Conservation (phyloP, 2,329 filamentous ascomycete genomes). For the Arthroderma uncinatum region DNA sequence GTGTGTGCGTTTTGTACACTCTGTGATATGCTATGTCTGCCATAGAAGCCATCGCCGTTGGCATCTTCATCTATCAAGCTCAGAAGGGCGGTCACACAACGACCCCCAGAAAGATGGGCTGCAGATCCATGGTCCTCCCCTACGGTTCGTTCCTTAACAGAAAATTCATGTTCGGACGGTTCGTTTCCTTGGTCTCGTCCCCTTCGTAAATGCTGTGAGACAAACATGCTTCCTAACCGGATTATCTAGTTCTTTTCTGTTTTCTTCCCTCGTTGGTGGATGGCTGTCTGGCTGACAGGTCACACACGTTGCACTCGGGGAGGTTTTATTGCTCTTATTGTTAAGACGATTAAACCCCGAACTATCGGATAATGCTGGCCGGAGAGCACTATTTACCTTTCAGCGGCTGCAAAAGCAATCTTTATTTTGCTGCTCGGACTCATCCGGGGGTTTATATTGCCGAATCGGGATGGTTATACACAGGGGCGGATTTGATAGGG, state of each 20-base stretch:
- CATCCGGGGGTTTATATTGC: neutral
- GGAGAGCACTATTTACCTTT: neutral
- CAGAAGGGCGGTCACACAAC: neutral
- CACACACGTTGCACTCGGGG: neutral
- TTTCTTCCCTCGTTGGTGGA: neutral
- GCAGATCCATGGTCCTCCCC: slow-evolving; percentile 2
- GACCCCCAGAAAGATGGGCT: neutral
- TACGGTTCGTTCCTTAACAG: neutral
- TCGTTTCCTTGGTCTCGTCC: neutral
- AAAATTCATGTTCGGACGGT: neutral
- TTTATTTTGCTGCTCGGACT: neutral
- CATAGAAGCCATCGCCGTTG: neutral
- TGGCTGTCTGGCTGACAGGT: slow-evolving; percentile 4
- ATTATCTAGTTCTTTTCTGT: neutral
- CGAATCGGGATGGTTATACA: slow-evolving; percentile 2
- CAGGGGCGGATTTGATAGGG: neutral
- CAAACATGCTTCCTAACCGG: neutral
- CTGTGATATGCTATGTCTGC: neutral
- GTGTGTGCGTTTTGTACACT: neutral
- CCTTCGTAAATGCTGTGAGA: neutral
- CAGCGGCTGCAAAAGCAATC: slow-evolving; percentile 3
- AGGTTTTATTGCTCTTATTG: neutral
- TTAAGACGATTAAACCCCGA: neutral
- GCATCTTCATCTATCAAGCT: slow-evolving; percentile 1
- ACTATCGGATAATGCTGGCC: neutral